These are phyloP conservation scores for Hamamelis virginiana DNA, from an alignment of 164 flowering plant species.

Conservation along the genomic window DNA sequence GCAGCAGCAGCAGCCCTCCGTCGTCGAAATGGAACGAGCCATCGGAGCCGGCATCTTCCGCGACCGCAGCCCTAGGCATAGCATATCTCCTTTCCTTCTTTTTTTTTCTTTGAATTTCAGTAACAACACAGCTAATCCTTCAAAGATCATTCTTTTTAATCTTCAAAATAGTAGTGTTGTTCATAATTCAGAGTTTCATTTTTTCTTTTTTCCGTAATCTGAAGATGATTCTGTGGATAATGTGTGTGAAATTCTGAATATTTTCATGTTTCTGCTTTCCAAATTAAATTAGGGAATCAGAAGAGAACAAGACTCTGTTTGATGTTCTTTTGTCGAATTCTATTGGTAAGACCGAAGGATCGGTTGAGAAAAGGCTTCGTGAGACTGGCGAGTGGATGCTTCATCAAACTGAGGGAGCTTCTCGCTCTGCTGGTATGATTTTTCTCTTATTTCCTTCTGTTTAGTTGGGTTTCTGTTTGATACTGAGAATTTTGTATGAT, in stretches of 20 bases:
- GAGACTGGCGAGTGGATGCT: slow-evolving; percentile 58
- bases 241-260: too few species aligned
- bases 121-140: too few species aligned
- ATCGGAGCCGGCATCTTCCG: not conserved
- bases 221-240: not conserved
- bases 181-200: too few species aligned
- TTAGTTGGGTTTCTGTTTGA: not conserved
- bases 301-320: slow-evolving; percentile 25
- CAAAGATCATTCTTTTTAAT: too few species aligned
- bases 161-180: too few species aligned
- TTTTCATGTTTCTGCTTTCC: not conserved
- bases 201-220: too few species aligned
- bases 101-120: too few species aligned
- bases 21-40: not conserved
- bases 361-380: slow-evolving; percentile 48
- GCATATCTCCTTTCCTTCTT: not conserved
- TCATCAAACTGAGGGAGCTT: slow-evolving; percentile 22
- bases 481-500: not conserved
- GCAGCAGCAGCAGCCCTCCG: not conserved
- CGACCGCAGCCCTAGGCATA: not conserved
- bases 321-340: slow-evolving; percentile 32
- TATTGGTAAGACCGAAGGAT: slow-evolving; percentile 36
- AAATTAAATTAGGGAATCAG: slow-evolving; percentile 30
- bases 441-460: not conserved
- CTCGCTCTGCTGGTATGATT: slow-evolving; percentile 39